phyloP scores from a whole-genome alignment of 208 protist species.

The Kentomonas sorsogonicus region DNA sequence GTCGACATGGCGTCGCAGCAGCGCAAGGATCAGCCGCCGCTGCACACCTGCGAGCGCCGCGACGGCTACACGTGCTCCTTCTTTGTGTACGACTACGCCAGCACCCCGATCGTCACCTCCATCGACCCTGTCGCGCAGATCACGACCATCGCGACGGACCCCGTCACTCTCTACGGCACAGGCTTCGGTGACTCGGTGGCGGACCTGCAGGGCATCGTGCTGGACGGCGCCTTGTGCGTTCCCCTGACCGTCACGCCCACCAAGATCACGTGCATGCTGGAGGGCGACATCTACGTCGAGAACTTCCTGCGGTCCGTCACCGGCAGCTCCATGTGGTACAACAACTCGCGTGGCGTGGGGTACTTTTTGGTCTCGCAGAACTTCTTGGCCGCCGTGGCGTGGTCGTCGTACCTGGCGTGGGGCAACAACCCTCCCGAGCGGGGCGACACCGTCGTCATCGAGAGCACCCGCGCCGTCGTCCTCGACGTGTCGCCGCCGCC shows the following conservation, averaged over 20 bases:
- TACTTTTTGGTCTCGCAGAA: conserved; percentile 23
- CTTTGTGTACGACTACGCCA: conserved; percentile 18
- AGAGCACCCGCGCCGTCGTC: conserved; percentile 21
- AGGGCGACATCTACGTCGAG: conserved; percentile 26
- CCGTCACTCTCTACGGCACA: conserved; percentile 18
- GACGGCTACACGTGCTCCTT: conserved; percentile 25
- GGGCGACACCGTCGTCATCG: conserved; percentile 20
- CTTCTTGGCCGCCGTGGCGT: conserved; percentile 33
- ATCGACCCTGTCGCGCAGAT: conserved; percentile 19
- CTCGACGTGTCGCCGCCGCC: conserved; percentile 33
- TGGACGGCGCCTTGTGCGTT: conserved; percentile 24
- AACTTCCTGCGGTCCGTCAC: no score
- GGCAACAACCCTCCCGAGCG: conserved; percentile 16
- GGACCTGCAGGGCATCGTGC: conserved; percentile 18
- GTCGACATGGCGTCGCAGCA: conserved; percentile 26
- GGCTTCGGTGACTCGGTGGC: conserved; percentile 24
- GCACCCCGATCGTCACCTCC: conserved; percentile 30
- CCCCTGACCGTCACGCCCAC: conserved; percentile 18
- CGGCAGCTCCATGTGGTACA: conserved; percentile 13
- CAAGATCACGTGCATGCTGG: conserved; percentile 22
- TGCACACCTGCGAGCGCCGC: conserved; percentile 29
- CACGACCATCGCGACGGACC: conserved; percentile 13
- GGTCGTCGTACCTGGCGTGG: conserved; percentile 44
- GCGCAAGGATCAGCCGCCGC: conserved; percentile 10
- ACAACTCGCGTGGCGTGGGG: conserved; percentile 17